Evolutionary conservation across 768 basidiomycete genomes (phyloP).

Genomic region (Podaxis sp.): DNA sequence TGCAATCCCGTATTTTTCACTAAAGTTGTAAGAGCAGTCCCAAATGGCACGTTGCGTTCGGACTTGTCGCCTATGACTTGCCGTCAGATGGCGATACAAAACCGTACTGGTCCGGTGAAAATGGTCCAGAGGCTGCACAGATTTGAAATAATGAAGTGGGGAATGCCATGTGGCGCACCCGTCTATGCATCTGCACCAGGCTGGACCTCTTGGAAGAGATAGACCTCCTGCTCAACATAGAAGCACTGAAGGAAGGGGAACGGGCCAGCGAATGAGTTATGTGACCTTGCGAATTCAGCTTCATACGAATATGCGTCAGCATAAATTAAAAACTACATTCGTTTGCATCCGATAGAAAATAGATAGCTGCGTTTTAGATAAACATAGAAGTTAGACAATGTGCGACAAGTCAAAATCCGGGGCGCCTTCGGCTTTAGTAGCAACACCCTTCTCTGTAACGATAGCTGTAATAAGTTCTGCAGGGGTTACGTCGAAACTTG

Average conservation of each 20-base stretch:
- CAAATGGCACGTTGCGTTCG: neutral
- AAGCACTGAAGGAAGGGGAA: neutral
- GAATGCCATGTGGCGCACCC: neutral
- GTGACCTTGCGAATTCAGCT: no score
- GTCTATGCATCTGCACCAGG: neutral
- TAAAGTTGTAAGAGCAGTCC: neutral
- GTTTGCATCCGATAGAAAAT: neutral
- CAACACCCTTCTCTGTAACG: slow-evolving; percentile 94
- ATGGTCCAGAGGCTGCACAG: neutral
- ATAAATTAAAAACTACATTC: neutral
- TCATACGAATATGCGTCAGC: neutral
- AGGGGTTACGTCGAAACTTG: slow-evolving; percentile 95
- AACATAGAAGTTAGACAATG: slow-evolving; percentile 37
- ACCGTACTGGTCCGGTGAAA: neutral
- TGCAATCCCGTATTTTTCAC: neutral
- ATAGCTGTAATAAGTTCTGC: slow-evolving; percentile 92
- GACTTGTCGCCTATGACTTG: neutral
- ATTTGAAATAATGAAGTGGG: neutral
- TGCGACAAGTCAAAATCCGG: slow-evolving; percentile 57
- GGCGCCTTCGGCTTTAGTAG: slow-evolving; percentile 59
- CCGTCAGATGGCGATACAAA: neutral
- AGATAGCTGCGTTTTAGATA: neutral
- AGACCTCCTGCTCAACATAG: neutral
- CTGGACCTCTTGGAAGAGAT: neutral
- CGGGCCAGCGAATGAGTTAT: no score